Base-by-base conservation (phyloP, 2,329 filamentous ascomycete species). In the Cladorrhinum sp. region DNA sequence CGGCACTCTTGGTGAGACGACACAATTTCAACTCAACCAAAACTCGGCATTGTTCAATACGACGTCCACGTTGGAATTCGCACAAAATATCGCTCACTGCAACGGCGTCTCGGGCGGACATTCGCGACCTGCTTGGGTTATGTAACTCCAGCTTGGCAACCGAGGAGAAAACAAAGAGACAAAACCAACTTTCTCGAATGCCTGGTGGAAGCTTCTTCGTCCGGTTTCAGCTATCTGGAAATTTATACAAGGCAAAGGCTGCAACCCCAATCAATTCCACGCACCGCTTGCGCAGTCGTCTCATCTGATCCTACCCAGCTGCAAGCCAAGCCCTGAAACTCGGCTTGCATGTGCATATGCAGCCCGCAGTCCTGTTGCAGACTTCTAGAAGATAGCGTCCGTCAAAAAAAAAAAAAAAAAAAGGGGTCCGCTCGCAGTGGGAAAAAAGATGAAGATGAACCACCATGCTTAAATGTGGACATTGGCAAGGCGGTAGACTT, bases 401-500 rank as follows among this genome's bases (percentile, higher is more conserved):
- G 50, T 52, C 24, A 41, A 45, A 36, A 27, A 27, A 55, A 29
- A 8, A 25, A 32, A 25, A 8, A 27, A 45, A 18, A 52, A 57
- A 25, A 23, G 3, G 53, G 49, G 57, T 50, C 18, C 18, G 18
- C n/a, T n/a, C n/a, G n/a, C n/a, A n/a, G n/a, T n/a, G n/a, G n/a
- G n/a, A n/a, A n/a, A n/a, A n/a, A n/a, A n/a, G n/a, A n/a, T n/a
- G n/a, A n/a, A 22, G 25, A 10, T 25, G 20, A 50, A 3, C 8
- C 20, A 62, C 62, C 62, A 29, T 10, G 10, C 25, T 29, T 5
- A 29, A 10, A 36, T 36, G 32, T 12, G 10, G 2, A 36, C 32
- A 27, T 20, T 64, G 62, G 58, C 60, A 64, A 60, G 60, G 58
- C n/a, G n/a, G n/a, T n/a, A n/a, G n/a, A n/a, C n/a, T n/a, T n/a